Evolutionary conservation across 441 rosid genomes (phyloP).

Genomic region (Jatropha podagrica): DNA sequence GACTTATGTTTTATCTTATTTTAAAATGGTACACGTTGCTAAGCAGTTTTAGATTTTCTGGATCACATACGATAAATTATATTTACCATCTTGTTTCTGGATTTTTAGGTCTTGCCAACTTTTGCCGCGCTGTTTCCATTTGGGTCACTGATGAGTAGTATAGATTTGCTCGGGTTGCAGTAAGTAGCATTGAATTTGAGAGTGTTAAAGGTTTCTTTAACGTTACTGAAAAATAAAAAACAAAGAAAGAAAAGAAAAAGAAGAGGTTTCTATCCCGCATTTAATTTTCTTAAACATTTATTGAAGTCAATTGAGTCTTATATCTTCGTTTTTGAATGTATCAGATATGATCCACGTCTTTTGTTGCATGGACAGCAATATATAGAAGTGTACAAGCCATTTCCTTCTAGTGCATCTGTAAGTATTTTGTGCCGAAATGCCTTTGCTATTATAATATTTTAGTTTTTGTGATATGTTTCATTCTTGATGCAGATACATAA

Average conservation of each 20-base stretch:
- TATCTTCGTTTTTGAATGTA: not conserved
- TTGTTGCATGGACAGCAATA: slow-evolving; percentile 93
- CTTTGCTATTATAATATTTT: not conserved
- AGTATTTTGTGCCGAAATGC: slow-evolving; percentile 27
- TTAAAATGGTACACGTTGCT: not conserved
- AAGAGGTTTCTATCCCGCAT: not conserved
- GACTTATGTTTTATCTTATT: not conserved
- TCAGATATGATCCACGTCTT: slow-evolving; percentile 73
- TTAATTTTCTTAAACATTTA: not conserved
- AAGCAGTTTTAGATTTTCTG: not conserved
- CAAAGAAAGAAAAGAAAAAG: no score
- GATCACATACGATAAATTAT: slow-evolving; percentile 4
- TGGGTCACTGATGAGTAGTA: slow-evolving; percentile 30
- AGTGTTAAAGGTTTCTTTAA: not conserved
- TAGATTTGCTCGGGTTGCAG: slow-evolving; percentile 61
- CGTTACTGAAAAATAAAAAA: no score
- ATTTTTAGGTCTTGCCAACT: slow-evolving; percentile 80
- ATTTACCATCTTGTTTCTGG: slow-evolving; percentile 1
- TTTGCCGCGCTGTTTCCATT: slow-evolving; percentile 62
- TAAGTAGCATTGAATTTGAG: slow-evolving; percentile 34
- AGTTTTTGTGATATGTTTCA: slow-evolving; percentile 13
- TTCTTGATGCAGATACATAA: slow-evolving; percentile 59
- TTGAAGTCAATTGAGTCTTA: not conserved
- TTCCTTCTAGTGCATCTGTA: slow-evolving; percentile 74
- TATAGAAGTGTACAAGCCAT: slow-evolving; percentile 72